Evolutionary conservation across 2,329 filamentous ascomycete genomes (phyloP).

Genomic region (Cladophialophora yegresii): DNA sequence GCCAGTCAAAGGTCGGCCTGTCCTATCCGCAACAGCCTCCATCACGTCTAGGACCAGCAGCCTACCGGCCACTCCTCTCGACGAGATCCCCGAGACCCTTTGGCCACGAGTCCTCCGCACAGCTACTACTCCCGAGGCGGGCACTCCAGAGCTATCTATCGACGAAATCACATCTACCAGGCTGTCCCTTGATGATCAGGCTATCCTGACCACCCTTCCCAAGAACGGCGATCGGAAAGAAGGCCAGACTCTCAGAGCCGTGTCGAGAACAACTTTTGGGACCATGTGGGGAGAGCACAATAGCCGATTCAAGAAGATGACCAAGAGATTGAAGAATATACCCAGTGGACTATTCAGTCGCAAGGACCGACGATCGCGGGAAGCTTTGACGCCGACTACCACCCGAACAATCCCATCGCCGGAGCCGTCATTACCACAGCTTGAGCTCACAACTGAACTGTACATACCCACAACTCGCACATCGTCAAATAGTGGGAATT

Average conservation of each 20-base stretch:
- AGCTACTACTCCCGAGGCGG: conserved; percentile 25
- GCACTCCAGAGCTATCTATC: conserved; percentile 28
- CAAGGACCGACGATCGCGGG: conserved; percentile 10
- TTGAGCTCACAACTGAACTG: conserved; percentile 16
- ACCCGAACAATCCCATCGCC: not conserved
- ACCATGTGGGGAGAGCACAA: conserved; percentile 18
- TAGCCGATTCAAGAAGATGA: conserved; percentile 25
- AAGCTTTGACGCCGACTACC: not conserved
- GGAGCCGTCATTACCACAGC: conserved; percentile 13
- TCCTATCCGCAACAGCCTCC: conserved; percentile 14
- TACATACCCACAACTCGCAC: conserved; percentile 7
- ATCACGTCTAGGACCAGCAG: conserved; percentile 23
- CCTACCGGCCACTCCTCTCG: conserved; percentile 27
- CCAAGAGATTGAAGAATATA: conserved; percentile 17
- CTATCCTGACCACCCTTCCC: conserved; percentile 21
- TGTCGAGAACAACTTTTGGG: conserved; percentile 8
- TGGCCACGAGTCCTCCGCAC: conserved; percentile 31
- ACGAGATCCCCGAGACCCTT: conserved; percentile 27
- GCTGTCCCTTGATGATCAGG: conserved; percentile 30
- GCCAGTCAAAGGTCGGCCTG: conserved; percentile 8
- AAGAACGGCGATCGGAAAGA: conserved; percentile 12
- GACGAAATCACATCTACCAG: conserved; percentile 31
- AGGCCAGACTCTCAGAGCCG: conserved; percentile 5
- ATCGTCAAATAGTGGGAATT: not conserved
- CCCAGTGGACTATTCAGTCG: conserved; percentile 20